A percentile compares a stretch with the other conserved stretches of the same genome.
phyloP scores from a whole-genome alignment of 305 asterid genomes.

The Petunia hybrid region DNA sequence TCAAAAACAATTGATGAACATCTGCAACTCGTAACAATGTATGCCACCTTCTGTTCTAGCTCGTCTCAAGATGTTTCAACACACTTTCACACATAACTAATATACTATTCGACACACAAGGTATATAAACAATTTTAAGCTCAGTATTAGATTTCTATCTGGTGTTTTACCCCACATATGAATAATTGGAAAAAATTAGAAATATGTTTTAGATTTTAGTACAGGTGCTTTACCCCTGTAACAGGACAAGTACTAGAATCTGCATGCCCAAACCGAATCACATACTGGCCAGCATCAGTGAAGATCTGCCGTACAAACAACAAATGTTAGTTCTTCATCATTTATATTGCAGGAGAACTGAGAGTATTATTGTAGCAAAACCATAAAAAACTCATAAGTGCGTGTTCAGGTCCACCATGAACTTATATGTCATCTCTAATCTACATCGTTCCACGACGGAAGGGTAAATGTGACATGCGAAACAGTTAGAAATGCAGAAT shows the following conservation, averaged over 20 bases:
- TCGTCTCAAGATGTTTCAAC: slow-evolving; percentile 19
- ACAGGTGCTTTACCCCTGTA: slow-evolving; percentile 63
- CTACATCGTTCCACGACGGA: slow-evolving; percentile 4
- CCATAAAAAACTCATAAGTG: neutral
- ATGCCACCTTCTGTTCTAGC: slow-evolving; percentile 18
- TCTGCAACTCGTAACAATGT: neutral
- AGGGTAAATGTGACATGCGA: slow-evolving; percentile 5
- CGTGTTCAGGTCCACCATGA: neutral
- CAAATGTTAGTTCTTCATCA: neutral
- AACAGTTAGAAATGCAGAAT: slow-evolving; percentile 15
- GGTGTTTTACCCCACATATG: slow-evolving; percentile 3
- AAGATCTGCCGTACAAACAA: slow-evolving; percentile 59
- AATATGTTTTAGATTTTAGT: neutral
- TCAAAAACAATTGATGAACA: neutral
- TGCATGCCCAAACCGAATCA: slow-evolving; percentile 83
- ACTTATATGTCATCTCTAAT: slow-evolving; percentile 19
- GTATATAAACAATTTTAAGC: slow-evolving; percentile 18
- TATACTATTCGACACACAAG: slow-evolving; percentile 14
- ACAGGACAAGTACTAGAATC: slow-evolving; percentile 59
- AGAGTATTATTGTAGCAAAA: slow-evolving; percentile 5
- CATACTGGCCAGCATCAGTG: slow-evolving; percentile 98
- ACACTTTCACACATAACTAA: neutral
- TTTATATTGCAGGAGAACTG: neutral
- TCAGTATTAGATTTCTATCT: neutral
- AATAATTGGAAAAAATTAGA: neutral